phyloP scores from a whole-genome alignment of 805 yeast genomes.

The Suhomyces xylopsoci region DNA sequence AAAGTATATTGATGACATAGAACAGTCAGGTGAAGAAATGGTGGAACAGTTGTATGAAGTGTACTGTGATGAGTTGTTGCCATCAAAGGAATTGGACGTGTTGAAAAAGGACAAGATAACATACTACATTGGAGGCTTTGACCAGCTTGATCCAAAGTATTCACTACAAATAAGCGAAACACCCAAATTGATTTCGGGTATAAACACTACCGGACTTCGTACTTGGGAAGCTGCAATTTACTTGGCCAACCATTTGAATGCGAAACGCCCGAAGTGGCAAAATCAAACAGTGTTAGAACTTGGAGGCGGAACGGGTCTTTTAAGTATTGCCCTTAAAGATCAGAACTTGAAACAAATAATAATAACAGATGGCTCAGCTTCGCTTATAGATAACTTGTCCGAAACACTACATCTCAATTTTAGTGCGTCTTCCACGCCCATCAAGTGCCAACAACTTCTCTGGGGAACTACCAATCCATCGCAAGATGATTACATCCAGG shows the following conservation, averaged over 20 bases:
- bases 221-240: constrained; percentile 93
- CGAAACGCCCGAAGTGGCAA: constrained; percentile 11
- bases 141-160: constrained; percentile 26
- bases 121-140: constrained; percentile 30
- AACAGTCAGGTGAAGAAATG: constrained; percentile 25
- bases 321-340: constrained; percentile 48
- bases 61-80: constrained; percentile 31
- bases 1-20: constrained; percentile 35
- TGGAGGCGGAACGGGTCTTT: constrained; percentile 90
- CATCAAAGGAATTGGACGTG: constrained; percentile 30
- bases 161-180: constrained; percentile 49
- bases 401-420: constrained; percentile 47
- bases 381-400: constrained; percentile 46
- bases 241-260: constrained; percentile 50
- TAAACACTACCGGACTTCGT: constrained; percentile 84
- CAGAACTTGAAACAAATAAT: constrained; percentile 26
- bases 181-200: constrained; percentile 62
- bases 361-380: constrained; percentile 68
- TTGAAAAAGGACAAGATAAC: constrained; percentile 36
- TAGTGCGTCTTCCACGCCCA: constrained; percentile 9
- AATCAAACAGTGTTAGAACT: constrained; percentile 56
- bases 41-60: constrained; percentile 43
- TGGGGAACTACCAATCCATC: constrained; percentile 54
- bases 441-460: constrained; percentile 35
- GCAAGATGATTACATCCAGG: constrained; percentile 37